These are phyloP conservation scores for Martiniozyma asiatica DNA, from an alignment of 1,139 yeast genomes.

Conservation along the genomic window DNA sequence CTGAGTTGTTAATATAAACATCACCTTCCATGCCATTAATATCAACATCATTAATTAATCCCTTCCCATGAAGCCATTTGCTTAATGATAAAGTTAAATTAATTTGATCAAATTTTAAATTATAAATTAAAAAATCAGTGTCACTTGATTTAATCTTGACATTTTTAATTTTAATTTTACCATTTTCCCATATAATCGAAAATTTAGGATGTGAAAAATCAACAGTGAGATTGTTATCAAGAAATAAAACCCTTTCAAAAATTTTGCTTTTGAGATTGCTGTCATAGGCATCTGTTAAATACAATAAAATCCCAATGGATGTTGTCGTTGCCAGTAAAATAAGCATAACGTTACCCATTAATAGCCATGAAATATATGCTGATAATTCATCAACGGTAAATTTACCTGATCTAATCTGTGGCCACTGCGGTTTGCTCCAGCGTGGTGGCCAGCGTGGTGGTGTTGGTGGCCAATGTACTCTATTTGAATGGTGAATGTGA, in stretches of 20 bases:
- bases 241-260: slow-evolving; percentile 18
- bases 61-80: slow-evolving; percentile 63
- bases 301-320: slow-evolving; percentile 31
- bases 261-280: slow-evolving; percentile 18
- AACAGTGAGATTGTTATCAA: slow-evolving; percentile 27
- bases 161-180: slow-evolving; percentile 49
- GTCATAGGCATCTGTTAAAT: slow-evolving; percentile 16
- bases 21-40: slow-evolving; percentile 51
- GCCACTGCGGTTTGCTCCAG: too few species aligned
- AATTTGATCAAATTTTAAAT: slow-evolving; percentile 39
- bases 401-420: too few species aligned
- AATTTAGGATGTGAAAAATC: slow-evolving; percentile 35
- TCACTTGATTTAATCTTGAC: slow-evolving; percentile 27
- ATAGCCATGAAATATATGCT: slow-evolving; percentile 82
- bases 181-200: slow-evolving; percentile 36
- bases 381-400: slow-evolving; percentile 81
- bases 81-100: slow-evolving; percentile 48
- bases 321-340: slow-evolving; percentile 84
- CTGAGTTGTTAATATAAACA: slow-evolving; percentile 18
- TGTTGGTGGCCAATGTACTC: too few species aligned
- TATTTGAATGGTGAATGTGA: too few species aligned
- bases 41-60: slow-evolving; percentile 51
- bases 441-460: too few species aligned
- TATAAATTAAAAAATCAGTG: slow-evolving; percentile 15
- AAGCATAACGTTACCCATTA: slow-evolving; percentile 76